phyloP scores from a whole-genome alignment of 495 filamentous ascomycete species.

The Neurospora intermedia region DNA sequence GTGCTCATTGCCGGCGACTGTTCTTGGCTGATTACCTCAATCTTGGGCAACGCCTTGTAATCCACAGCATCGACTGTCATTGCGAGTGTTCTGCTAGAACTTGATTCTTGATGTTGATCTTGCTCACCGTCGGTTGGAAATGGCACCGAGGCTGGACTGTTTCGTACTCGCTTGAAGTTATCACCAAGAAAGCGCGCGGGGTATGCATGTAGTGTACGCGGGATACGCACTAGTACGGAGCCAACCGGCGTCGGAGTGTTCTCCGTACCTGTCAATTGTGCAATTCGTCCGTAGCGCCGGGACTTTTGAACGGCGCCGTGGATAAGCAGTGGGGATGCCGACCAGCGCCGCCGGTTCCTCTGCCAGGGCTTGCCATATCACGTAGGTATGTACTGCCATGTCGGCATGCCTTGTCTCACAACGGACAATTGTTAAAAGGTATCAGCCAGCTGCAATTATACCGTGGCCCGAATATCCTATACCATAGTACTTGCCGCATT shows the following conservation, averaged over 20 bases:
- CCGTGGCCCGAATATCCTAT: not conserved
- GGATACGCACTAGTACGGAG: not conserved
- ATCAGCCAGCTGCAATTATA: not conserved
- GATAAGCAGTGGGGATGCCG: not conserved
- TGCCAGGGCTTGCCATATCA: not conserved
- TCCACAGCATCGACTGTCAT: constrained; percentile 14
- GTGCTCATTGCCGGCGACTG: not conserved
- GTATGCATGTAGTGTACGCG: not conserved
- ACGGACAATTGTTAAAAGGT: not conserved
- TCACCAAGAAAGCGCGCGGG: not conserved
- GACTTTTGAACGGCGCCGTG: not conserved
- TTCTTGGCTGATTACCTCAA: constrained; percentile 27
- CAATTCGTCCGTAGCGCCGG: not conserved
- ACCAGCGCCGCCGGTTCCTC: not conserved
- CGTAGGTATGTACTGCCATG: not conserved
- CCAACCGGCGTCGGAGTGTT: not conserved
- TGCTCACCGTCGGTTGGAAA: constrained; percentile 10
- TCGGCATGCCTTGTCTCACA: not conserved
- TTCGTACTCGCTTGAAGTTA: not conserved
- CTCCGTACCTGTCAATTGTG: not conserved
- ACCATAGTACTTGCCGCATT: not conserved
- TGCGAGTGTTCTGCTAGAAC: not conserved
- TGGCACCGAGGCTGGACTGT: constrained; percentile 1
- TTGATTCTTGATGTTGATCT: constrained; percentile 10
- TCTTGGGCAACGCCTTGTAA: constrained; percentile 36